Base-by-base conservation (phyloP, 2,329 filamentous ascomycete species). In the Lachnellula arida region DNA sequence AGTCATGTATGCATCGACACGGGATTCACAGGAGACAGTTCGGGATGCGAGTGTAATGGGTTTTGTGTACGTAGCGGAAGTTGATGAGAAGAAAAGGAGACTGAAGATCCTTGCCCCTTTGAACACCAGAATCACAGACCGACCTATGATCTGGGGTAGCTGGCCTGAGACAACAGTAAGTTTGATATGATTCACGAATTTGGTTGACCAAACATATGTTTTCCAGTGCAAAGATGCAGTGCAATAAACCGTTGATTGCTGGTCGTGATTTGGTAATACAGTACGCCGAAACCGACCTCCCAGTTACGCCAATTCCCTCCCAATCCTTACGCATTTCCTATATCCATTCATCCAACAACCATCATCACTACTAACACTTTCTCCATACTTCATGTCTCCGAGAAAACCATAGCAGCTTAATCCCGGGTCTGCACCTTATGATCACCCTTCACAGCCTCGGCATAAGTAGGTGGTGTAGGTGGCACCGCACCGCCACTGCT, bases 21-120 rank as follows among this genome's bases (percentile, higher is more conserved):
- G 81, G 47, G 91, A 94, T 58, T 75, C 81, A 0, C 81, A 87
- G 6, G 85, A 89, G 48, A 81, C 83, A 1, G 85, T 97, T 46
- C 82, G 90, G 12, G 87, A 92, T 64, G 85, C 91, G 7, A 88
- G 87, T 54, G 86, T 97, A 32, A 88, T 95, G 81, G 94, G 94
- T 0, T 99, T 96, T 68, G 81, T 97, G 32, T 97, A 96, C 67
- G 88, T 97, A 15, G 87, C 90, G 0, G 90, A 96, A 59, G 90
- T 97, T 4, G 92, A 99, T 67, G 88, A 90, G 68, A 86, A 88
- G 64, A 88, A 88, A 71, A 85, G 85, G 63, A 88, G 89, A 70
- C 78, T 97, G 34, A 88, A 89, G 67, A 78, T 97, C 19, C 75
- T 99, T 56, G 86, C 89, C 17, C 94, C 94, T 1, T 85, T 96